Evolutionary conservation across 352 stramenopile genomes (phyloP).

Genomic region (Globisporangium solare): DNA sequence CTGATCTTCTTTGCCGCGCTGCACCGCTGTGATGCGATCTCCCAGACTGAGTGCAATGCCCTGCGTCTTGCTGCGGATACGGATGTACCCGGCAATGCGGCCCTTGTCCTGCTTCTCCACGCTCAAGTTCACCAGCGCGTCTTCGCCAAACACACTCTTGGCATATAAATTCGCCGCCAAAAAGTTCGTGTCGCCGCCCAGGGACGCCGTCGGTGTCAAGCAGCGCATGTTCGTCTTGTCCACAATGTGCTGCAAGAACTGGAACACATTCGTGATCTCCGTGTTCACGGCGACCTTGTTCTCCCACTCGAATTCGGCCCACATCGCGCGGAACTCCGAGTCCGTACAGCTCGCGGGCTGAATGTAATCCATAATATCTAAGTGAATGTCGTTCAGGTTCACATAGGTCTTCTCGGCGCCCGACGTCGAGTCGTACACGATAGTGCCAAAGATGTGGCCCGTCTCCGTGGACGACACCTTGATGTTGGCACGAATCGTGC

Average conservation of each 20-base stretch:
- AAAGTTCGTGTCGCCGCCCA: constrained; percentile 91
- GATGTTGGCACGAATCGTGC: constrained; percentile 97
- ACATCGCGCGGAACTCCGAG: constrained; percentile 99
- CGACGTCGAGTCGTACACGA: constrained; percentile 97
- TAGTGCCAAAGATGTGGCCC: constrained; percentile 99
- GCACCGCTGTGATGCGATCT: constrained; percentile 97
- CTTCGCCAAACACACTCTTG: constrained; percentile 94
- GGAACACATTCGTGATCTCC: constrained; percentile 95
- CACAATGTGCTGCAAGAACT: constrained; percentile 98
- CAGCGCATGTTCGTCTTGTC: constrained; percentile 99
- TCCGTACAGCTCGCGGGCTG: constrained; percentile 92
- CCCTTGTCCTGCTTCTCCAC: constrained; percentile 99
- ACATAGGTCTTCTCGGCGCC: constrained; percentile 98
- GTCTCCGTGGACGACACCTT: constrained; percentile 99
- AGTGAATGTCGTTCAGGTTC: constrained; percentile 99
- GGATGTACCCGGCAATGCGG: constrained; percentile 97
- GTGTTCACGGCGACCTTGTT: constrained; percentile 99
- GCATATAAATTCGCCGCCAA: constrained; percentile 92
- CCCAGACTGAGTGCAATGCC: constrained; percentile 99
- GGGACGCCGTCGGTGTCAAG: constrained; percentile 92
- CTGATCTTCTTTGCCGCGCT: constrained; percentile 86
- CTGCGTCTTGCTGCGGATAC: constrained; percentile 99
- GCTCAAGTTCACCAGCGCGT: constrained; percentile 99
- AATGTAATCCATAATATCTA: constrained; percentile 99
- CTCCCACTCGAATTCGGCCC: constrained; percentile 99